These are phyloP conservation scores for Candida anutae DNA, from an alignment of 1,139 yeast species.

Conservation along the genomic window DNA sequence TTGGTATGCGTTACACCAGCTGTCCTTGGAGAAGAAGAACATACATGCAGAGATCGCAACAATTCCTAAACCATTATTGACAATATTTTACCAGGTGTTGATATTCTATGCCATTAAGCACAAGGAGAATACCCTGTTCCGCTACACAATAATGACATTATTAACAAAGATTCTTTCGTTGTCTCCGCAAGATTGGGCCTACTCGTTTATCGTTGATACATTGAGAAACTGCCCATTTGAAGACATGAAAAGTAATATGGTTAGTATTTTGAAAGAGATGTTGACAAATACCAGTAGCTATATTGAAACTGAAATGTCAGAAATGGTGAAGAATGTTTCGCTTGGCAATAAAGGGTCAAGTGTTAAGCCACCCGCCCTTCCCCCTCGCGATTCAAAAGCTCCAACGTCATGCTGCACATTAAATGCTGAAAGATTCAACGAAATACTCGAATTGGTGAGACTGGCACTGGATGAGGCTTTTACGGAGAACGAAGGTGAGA, in stretches of 20 bases:
- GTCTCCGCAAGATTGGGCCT: conserved; percentile 49
- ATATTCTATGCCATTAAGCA: conserved; percentile 16
- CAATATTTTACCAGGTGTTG: conserved; percentile 27
- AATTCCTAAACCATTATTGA: conserved; percentile 24
- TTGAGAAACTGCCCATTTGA: conserved; percentile 63
- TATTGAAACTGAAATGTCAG: too few relatives aligned
- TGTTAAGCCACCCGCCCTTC: conserved; percentile 15
- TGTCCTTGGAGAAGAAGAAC: conserved; percentile 9
- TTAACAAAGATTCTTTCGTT: conserved; percentile 49
- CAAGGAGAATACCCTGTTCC: conserved; percentile 9
- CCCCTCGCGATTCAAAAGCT: conserved; percentile 7
- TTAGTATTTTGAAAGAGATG: conserved; percentile 63
- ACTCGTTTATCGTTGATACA: conserved; percentile 57
- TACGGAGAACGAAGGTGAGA: conserved; percentile 7
- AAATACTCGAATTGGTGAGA: conserved; percentile 33
- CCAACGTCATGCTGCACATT: conserved; percentile 28
- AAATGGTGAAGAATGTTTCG: too few relatives aligned
- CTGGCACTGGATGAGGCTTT: conserved; percentile 26
- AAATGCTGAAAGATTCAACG: conserved; percentile 26
- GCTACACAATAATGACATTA: conserved; percentile 36
- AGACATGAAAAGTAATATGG: conserved; percentile 48
- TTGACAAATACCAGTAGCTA: conserved; percentile 29
- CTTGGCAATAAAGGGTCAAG: too few relatives aligned
- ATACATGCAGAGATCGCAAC: conserved; percentile 24
- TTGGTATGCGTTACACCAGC: conserved; percentile 30